Evolutionary conservation across 129 eudicot genomes (phyloP), one percentile per base, ranked within the genome.

Genomic region (Solidago caesia): DNA sequence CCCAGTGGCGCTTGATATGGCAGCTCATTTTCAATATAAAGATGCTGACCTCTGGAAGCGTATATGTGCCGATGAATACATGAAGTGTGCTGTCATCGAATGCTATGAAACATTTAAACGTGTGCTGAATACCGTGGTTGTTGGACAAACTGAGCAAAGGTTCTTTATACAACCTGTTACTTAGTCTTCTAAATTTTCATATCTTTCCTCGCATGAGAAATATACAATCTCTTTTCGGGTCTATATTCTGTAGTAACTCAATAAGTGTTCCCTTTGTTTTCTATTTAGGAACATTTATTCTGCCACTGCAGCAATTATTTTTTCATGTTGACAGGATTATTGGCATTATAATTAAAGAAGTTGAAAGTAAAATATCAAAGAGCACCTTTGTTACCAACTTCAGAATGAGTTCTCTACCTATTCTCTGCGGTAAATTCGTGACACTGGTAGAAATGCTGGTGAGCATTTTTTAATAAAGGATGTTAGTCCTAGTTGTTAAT

Each of bases 11-110:
- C 72, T 95, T 81, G 97, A 94, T 69, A 94, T 94, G 93, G 99
- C 97, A 45, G 93, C 81, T 80, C 96, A 91, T 51, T 94, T 91
- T 82, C 85, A 85, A 69, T 79, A 85, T 47, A 91, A 86, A 64
- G 99, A 91, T 51, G 74, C 94, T 78, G 99, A 95, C 81, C 89
- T 95, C 25, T 95, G 99, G 97, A 95, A 81, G 80, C 97, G 97
- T 51, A 91, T 95, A 80, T 91, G 91, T 85, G 91, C 91, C 4
- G 99, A 94, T 85, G 97, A 94, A 63, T 90, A 90, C 57, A 87
- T 89, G 94, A 91, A 91, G 74, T 95, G 97, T 85, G 99, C 97
- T 79, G 99, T 95, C 46, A 85, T 85, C 67, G 99, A 95, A 87
- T 95, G 97, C 85, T 95, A 95, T 41, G 99, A 95, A 70, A 88